Conservation (phyloP, 805 yeast species). For the Cyberlindnera xylosilytica region DNA sequence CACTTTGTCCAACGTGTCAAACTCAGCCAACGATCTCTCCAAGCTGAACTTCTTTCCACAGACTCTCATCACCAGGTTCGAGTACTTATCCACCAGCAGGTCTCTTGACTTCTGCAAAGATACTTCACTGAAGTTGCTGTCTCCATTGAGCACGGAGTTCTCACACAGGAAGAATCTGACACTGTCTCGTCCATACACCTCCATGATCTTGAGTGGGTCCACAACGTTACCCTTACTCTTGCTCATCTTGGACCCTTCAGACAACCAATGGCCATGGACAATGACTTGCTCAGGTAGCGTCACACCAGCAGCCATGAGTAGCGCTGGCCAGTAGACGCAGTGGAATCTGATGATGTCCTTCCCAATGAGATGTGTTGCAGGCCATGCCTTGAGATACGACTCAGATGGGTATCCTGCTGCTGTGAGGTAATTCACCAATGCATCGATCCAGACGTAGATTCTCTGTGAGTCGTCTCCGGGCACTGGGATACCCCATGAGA, state of each 20-base stretch:
- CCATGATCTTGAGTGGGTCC: slow-evolving; percentile 71
- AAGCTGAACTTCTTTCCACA: slow-evolving; percentile 70
- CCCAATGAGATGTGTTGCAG: slow-evolving; percentile 73
- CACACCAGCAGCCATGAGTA: slow-evolving; percentile 77
- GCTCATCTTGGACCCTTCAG: slow-evolving; percentile 89
- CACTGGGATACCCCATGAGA: slow-evolving; percentile 88
- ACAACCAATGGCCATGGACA: slow-evolving; percentile 94
- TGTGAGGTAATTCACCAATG: slow-evolving; percentile 80
- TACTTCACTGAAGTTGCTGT: slow-evolving; percentile 72
- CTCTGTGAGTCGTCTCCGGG: slow-evolving; percentile 77
- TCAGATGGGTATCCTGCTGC: slow-evolving; percentile 56
- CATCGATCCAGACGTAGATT: slow-evolving; percentile 97
- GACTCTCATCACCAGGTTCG: slow-evolving; percentile 72
- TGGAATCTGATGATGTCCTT: slow-evolving; percentile 90
- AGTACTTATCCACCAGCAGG: slow-evolving; percentile 75
- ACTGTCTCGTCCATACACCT: slow-evolving; percentile 66
- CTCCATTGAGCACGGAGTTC: slow-evolving; percentile 70
- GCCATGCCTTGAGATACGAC: slow-evolving; percentile 16
- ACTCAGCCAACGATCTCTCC: slow-evolving; percentile 36
- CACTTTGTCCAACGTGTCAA: slow-evolving; percentile 2
- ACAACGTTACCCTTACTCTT: slow-evolving; percentile 91
- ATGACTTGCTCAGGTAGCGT: slow-evolving; percentile 69
- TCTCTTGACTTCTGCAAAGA: slow-evolving; percentile 52
- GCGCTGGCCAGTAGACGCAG: slow-evolving; percentile 91
- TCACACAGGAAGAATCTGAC: slow-evolving; percentile 74